These are phyloP conservation scores for Coemansia interrupta DNA, from an alignment of 192 early-diverging fungal species.

Conservation along the genomic window DNA sequence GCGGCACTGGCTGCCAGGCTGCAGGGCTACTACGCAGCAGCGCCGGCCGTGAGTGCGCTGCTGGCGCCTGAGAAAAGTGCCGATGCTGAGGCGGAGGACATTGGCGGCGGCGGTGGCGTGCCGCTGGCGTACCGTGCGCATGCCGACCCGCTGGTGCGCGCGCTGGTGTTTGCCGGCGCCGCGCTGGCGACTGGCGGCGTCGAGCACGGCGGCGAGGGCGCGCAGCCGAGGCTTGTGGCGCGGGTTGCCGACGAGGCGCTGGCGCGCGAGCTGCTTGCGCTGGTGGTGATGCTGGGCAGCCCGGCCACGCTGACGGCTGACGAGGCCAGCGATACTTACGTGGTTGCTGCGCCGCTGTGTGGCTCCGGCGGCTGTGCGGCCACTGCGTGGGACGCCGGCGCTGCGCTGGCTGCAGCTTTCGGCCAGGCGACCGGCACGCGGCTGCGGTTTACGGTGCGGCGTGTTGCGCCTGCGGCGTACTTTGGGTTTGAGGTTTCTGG, in stretches of 20 bases:
- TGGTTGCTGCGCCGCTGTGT: too few relatives aligned
- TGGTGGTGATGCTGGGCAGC: slow-evolving; percentile 6
- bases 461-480: slow-evolving; percentile 21
- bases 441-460: slow-evolving; percentile 20
- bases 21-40: slow-evolving; percentile 4
- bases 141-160: slow-evolving; percentile 11
- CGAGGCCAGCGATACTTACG: too few relatives aligned
- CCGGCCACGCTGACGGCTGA: too few relatives aligned
- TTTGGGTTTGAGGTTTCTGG: slow-evolving; percentile 32
- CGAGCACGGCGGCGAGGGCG: background rate
- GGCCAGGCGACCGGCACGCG: background rate
- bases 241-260: background rate
- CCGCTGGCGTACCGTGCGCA: slow-evolving; percentile 10
- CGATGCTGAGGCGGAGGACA: too few relatives aligned
- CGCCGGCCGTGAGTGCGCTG: background rate
- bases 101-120: background rate
- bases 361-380: too few relatives aligned
- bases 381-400: too few relatives aligned
- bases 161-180: slow-evolving; percentile 20
- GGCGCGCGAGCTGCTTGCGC: slow-evolving; percentile 3
- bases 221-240: too few relatives aligned
- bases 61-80: too few relatives aligned
- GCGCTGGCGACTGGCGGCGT: background rate
- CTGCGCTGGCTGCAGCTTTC: background rate
- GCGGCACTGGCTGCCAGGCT: background rate